Evolutionary conservation across 2,329 filamentous ascomycete species (phyloP).

Genomic region (Didymella pinodella): DNA sequence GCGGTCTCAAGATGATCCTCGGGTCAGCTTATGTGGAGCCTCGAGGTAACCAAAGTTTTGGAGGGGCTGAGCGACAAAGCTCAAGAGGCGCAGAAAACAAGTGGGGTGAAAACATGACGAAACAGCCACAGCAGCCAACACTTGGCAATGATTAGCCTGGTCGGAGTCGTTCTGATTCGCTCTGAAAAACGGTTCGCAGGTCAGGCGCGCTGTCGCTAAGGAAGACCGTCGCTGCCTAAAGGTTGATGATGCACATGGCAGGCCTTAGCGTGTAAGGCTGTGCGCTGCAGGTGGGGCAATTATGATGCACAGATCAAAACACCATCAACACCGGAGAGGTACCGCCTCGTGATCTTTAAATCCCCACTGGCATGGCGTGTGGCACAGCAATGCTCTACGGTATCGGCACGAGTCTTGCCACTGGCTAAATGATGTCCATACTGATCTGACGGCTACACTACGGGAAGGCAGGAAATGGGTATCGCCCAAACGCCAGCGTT

Average conservation of each 20-base stretch:
- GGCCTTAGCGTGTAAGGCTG: constrained; percentile 16
- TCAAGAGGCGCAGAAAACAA: not conserved
- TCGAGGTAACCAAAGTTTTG: not conserved
- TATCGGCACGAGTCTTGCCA: too few relatives aligned
- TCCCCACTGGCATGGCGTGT: too few relatives aligned
- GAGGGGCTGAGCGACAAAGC: constrained; percentile 4
- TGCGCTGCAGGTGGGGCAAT: not conserved
- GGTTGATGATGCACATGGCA: too few relatives aligned
- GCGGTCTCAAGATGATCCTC: constrained; percentile 3
- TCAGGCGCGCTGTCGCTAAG: constrained; percentile 14
- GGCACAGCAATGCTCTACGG: too few relatives aligned
- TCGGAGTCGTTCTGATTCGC: constrained; percentile 9
- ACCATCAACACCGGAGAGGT: too few relatives aligned
- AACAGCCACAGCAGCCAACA: constrained; percentile 4
- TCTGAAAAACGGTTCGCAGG: constrained; percentile 7
- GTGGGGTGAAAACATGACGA: constrained; percentile 20
- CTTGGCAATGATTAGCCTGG: constrained; percentile 1
- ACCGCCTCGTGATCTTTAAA: too few relatives aligned
- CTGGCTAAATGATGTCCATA: too few relatives aligned
- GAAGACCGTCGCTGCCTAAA: too few relatives aligned
- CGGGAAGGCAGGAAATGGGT: not conserved
- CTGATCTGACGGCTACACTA: not conserved
- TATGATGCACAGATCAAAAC: too few relatives aligned
- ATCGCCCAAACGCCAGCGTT: constrained; percentile 20
- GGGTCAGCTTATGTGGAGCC: constrained; percentile 3